Conservation (phyloP, 2,329 filamentous ascomycete genomes). For the Fusarium sp. region DNA sequence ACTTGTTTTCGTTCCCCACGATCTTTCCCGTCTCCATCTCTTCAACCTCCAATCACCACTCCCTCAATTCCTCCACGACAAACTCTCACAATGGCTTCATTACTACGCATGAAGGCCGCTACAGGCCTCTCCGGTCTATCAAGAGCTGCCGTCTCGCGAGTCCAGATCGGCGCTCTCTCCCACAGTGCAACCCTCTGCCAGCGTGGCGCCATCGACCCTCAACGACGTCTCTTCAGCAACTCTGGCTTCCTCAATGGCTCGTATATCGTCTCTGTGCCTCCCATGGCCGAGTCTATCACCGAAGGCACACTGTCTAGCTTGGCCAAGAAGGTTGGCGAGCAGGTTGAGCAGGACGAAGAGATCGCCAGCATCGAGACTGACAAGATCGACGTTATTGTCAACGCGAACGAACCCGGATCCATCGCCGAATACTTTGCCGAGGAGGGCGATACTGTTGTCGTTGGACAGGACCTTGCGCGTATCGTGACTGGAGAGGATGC, state of each 20-base stretch:
- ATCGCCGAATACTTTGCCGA: constrained; percentile 47
- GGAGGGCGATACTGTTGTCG: constrained; percentile 49
- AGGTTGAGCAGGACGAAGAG: constrained; percentile 48
- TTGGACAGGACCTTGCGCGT: constrained; percentile 48
- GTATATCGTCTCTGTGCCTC: constrained; percentile 45
- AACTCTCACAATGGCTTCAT: constrained; percentile 39
- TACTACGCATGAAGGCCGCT: constrained; percentile 39
- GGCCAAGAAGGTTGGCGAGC: constrained; percentile 47
- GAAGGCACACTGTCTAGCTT: constrained; percentile 47
- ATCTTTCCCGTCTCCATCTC: constrained; percentile 1
- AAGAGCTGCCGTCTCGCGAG: constrained; percentile 25
- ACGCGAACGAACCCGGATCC: constrained; percentile 42
- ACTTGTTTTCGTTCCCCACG: constrained; percentile 24
- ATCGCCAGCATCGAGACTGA: constrained; percentile 50
- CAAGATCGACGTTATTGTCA: constrained; percentile 50
- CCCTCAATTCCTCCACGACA: neutral
- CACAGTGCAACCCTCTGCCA: constrained; percentile 41
- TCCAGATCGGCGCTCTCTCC: constrained; percentile 27
- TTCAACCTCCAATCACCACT: constrained; percentile 2
- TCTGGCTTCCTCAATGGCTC: constrained; percentile 38
- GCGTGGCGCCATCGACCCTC: constrained; percentile 36
- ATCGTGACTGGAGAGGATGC: constrained; percentile 45
- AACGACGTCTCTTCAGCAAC: constrained; percentile 40
- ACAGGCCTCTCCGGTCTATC: constrained; percentile 38
- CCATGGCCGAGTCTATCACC: constrained; percentile 50